These are phyloP conservation scores for Furcasterigmium furcatum DNA, from an alignment of 2,329 filamentous ascomycete genomes.

Conservation along the genomic window DNA sequence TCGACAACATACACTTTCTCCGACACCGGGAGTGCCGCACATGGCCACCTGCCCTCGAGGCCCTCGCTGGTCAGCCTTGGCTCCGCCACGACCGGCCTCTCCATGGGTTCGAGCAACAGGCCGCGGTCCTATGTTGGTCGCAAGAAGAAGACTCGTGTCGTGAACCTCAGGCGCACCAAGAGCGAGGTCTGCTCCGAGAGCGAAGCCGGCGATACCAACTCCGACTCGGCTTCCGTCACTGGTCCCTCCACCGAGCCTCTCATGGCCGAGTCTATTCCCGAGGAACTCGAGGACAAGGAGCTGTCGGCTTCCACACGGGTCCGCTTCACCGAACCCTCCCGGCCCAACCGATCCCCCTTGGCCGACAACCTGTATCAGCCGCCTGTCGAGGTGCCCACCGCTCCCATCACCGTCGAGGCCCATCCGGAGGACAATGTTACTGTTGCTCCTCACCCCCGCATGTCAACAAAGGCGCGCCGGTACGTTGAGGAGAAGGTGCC, in stretches of 20 bases:
- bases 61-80: constrained; percentile 62
- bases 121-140: constrained; percentile 60
- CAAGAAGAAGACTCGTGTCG: constrained; percentile 81
- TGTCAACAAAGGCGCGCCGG: not conserved
- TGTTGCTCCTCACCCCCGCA: not conserved
- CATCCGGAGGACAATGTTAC: not conserved
- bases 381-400: constrained; percentile 8
- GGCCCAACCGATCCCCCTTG: constrained; percentile 25
- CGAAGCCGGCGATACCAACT: constrained; percentile 39
- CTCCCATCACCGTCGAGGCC: constrained; percentile 4
- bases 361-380: constrained; percentile 28
- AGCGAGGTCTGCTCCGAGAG: constrained; percentile 50
- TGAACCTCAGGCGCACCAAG: constrained; percentile 70
- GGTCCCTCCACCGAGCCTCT: constrained; percentile 60
- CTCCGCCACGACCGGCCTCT: constrained; percentile 60
- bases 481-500: constrained; percentile 22
- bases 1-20: constrained; percentile 68
- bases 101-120: constrained; percentile 56
- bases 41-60: constrained; percentile 63
- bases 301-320: constrained; percentile 29
- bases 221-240: constrained; percentile 52
- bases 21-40: constrained; percentile 62
- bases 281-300: constrained; percentile 53
- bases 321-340: constrained; percentile 33
- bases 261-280: constrained; percentile 48